Evolutionary conservation across 139 green algal genomes (phyloP).

Genomic region (Chloropicon primus): DNA sequence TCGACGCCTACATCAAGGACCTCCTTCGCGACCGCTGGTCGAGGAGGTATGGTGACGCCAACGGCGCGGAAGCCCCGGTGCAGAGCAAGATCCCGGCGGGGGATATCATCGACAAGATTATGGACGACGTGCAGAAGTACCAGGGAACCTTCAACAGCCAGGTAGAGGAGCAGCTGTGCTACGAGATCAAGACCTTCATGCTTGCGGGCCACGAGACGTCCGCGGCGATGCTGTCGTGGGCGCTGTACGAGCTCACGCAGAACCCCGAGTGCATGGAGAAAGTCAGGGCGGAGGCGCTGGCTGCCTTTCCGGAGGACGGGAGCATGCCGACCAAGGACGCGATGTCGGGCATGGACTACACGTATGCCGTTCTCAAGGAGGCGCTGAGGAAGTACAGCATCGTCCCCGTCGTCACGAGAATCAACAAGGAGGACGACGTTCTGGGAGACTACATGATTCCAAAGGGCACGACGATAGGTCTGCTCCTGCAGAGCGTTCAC

Average conservation of each 20-base stretch:
- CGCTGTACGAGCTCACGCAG: conserved; percentile 53
- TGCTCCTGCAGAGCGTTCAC: conserved; percentile 50
- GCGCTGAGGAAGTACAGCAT: conserved; percentile 63
- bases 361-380: conserved; percentile 71
- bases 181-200: conserved; percentile 93
- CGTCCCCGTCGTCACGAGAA: conserved; percentile 79
- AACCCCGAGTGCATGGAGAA: not conserved
- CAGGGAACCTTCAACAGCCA: conserved; percentile 30
- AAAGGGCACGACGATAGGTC: conserved; percentile 13
- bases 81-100: not conserved
- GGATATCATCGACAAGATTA: conserved; percentile 70
- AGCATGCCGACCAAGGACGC: conserved; percentile 23
- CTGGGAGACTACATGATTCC: conserved; percentile 37
- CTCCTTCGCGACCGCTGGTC: conserved; percentile 23
- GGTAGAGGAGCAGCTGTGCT: conserved; percentile 78
- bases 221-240: conserved; percentile 84
- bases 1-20: conserved; percentile 68
- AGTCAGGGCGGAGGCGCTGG: conserved; percentile 11
- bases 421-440: conserved; percentile 38
- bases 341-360: conserved; percentile 66
- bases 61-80: not conserved
- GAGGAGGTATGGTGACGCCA: not conserved
- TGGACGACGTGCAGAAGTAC: conserved; percentile 40
- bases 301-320: conserved; percentile 5
- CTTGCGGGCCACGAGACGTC: conserved; percentile 88